Evolutionary conservation across 352 stramenopile species (phyloP).

Genomic region (Pythium biforme): DNA sequence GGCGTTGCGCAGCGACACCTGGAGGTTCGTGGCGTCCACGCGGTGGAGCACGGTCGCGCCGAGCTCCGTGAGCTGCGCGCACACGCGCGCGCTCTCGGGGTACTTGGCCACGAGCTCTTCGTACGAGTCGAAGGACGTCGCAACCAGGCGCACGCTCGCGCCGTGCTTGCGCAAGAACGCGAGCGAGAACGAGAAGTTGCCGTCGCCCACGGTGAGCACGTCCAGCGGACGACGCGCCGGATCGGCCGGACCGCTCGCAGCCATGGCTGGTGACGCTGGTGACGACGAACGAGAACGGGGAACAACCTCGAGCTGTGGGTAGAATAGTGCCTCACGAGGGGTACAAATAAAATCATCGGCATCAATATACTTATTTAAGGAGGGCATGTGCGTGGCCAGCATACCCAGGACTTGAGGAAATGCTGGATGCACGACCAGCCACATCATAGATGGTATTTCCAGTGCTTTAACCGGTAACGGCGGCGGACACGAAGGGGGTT

Average conservation of each 20-base stretch:
- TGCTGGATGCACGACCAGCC: too few relatives aligned
- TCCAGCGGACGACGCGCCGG: constrained; percentile 2
- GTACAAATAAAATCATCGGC: background rate
- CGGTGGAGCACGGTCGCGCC: constrained; percentile 51
- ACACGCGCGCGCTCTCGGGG: constrained; percentile 43
- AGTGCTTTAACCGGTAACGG: too few relatives aligned
- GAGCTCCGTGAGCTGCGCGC: constrained; percentile 37
- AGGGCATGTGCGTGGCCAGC: too few relatives aligned
- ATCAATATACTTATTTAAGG: too few relatives aligned
- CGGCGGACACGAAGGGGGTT: too few relatives aligned
- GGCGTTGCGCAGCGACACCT: constrained; percentile 34
- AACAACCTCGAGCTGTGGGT: too few relatives aligned
- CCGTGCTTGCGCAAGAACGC: constrained; percentile 21
- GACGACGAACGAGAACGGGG: too few relatives aligned
- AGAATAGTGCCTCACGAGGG: background rate
- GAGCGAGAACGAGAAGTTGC: constrained; percentile 40
- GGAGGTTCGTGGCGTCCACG: constrained; percentile 67
- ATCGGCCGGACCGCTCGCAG: background rate
- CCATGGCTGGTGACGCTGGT: too few relatives aligned
- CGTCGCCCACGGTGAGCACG: constrained; percentile 33
- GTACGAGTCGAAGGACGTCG: constrained; percentile 61
- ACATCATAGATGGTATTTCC: too few relatives aligned
- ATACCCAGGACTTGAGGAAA: too few relatives aligned
- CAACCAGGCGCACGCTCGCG: constrained; percentile 16
- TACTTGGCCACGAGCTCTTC: constrained; percentile 69